Evolutionary conservation across 2,329 filamentous ascomycete species (phyloP), one percentile per base, ranked within the genome.

Genomic region (Epicoccum nigrum): DNA sequence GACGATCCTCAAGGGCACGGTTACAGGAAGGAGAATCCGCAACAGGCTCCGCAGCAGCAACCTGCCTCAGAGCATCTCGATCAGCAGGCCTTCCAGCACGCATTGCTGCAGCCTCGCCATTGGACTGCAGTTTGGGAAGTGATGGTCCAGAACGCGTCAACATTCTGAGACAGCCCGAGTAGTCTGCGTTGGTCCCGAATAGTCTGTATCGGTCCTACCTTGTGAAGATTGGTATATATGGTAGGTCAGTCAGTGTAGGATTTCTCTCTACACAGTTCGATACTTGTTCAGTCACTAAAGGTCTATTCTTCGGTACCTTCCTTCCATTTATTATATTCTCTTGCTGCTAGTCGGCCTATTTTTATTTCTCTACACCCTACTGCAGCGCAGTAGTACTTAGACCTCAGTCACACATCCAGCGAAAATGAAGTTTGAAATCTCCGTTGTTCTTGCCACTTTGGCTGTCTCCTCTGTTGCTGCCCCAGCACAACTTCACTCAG

Each of bases 341-440:
- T 50, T 54, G 60, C 66, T 68, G 65, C 67, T 64, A 68, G 65
- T 32, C 66, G 49, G 67, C 61, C 44, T 54, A 54, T 38, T 42
- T 39, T 56, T 38, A 43, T 48, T 43, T 33, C 38, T 7, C 35
- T 58, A 50, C 17, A 57, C 20, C 20, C 30, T 33, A 58, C 67
- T 70, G 68, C 67, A 54, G 68, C 45, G 48, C 68, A 67, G 68
- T 62, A 39, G 16, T 23, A 45, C 32, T 40, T 54, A 31, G 8
- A 30, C 33, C 41, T 17, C 33, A 17, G 40, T 42, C 16, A 32
- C 25, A 25, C 9, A 25, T 9, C 6, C 23, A 25, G 23, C 31
- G 55, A 67, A 47, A 4, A 70, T 70, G 68, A 68, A 64, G 53
- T 65, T 69, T 54, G 60, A 64, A 27, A 51, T 58, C n/a, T 58